phyloP scores from a whole-genome alignment of 176 grass and related monocot genomes.

The Musa beccarii region DNA sequence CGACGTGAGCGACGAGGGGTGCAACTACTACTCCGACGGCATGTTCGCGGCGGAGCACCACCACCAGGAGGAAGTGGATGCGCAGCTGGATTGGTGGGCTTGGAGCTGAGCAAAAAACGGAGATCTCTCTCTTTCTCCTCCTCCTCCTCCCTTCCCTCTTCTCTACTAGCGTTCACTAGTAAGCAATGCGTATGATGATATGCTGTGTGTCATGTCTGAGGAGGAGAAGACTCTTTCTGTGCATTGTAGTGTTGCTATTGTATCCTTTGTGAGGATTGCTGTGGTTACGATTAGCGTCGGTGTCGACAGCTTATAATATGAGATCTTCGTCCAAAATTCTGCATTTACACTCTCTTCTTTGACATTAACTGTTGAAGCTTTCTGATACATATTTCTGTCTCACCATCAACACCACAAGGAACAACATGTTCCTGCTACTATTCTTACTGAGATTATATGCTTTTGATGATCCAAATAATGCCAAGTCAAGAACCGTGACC shows the following conservation, averaged over 20 bases:
- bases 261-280: too few relatives aligned
- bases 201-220: not conserved
- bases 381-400: too few relatives aligned
- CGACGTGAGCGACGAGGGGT: slow-evolving; percentile 63
- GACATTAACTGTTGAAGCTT: too few relatives aligned
- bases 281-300: too few relatives aligned
- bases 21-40: slow-evolving; percentile 42
- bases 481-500: too few relatives aligned
- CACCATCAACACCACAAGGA: too few relatives aligned
- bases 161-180: not conserved
- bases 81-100: slow-evolving; percentile 5
- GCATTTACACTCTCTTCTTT: too few relatives aligned
- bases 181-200: not conserved
- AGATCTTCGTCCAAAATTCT: too few relatives aligned
- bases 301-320: too few relatives aligned
- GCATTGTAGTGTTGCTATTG: not conserved
- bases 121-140: not conserved
- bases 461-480: too few relatives aligned
- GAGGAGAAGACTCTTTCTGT: not conserved
- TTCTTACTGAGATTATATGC: too few relatives aligned
- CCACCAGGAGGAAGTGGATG: not conserved
- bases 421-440: too few relatives aligned
- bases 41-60: slow-evolving; percentile 6
- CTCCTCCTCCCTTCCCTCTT: not conserved
- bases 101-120: slow-evolving; percentile 4